Evolutionary conservation across 257 asterid species (phyloP), one percentile per base, ranked within the genome.

Genomic region (Coffea eugenioides): DNA sequence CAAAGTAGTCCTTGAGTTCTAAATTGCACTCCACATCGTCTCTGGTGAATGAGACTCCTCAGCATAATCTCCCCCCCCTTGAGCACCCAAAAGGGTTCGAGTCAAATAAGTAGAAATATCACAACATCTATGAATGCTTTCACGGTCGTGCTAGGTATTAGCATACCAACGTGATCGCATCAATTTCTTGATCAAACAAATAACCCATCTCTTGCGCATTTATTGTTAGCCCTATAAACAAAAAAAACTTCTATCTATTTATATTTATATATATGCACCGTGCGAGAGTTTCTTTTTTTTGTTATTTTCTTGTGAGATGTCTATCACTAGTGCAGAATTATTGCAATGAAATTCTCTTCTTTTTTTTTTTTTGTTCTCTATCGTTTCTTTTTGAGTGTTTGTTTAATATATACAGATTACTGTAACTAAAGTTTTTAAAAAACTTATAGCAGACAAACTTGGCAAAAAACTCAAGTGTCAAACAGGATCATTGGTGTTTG

Each of bases 1-100:
- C 89, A 82, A 84, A 77, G 54, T 71, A 76, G 62, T 85, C 81
- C 87, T 88, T 80, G 87, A 87, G 86, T 85, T 84, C 92, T 90
- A 83, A 88, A 78, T 67, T 21, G 4, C 46, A 69, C 51, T 73
- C 79, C 82, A 82, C 84, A 65, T 72, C 71, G 72, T 67, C 80
- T 74, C 59, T 56, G 15, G 69, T 56, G 73, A 41, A 49, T 69
- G 16, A 41, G 5, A 14, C 23, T 18, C 41, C 6, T 74, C 77
- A n/a, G 23, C 34, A 31, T 31, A 31, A 39, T 51, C 27, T 54
- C 65, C 68, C 73, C 27, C 27, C 27, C 20, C 75, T 82, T 64
- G 79, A 82, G 84, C 76, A 59, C 71, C 81, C 48, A 77, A 72
- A 59, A 13, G 59, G 41, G 20, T 20, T 71, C 14, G 57, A 54